Evolutionary conservation across 2,329 filamentous ascomycete genomes (phyloP), one percentile per base, ranked within the genome.

Genomic region (Mariannaea elegans): DNA sequence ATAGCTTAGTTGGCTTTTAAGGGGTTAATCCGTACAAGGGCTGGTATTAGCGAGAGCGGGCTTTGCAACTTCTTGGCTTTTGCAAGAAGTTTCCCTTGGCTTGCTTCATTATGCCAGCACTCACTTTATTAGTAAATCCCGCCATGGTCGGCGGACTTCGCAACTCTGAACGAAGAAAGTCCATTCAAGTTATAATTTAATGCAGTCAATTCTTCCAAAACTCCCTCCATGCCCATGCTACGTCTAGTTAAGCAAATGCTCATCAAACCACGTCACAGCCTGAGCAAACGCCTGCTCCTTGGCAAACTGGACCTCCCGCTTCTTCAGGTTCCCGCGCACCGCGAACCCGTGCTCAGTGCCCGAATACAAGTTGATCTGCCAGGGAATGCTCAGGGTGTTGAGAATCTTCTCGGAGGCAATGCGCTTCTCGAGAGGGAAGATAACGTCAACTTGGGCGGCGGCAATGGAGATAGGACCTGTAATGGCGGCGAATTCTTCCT

Each of bases 201-300:
- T 34, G 10, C 27, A 2, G 4, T 49, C 31, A 38, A 1, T 13
- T n/a, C 32, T 14, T 10, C 31, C 32, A 31, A 7, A 31, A 31
- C 32, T 13, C 19, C 32, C 21, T 27, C 9, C 24, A 27, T 14
- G 13, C 21, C 14, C 21, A 9, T 8, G n/a, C 36, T n/a, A n/a
- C n/a, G n/a, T n/a, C 45, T 34, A 16, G 7, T 16, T 61, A 9
- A 47, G 9, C 19, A 77, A 59, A 50, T 72, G 79, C 14, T 88
- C 81, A 54, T 90, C 84, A 71, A 94, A 93, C 90, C 90, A 95
- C 58, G 81, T 76, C 51, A 93, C 83, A 23, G 91, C 90, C 81
- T 94, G 91, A 65, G 84, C 77, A 74, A 94, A 94, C 1, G 92
- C 91, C 73, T 88, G 84, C 78, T 94, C 90, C 82, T 94, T 94